Base-by-base conservation (phyloP, 176 grass and related monocot species). In the Alopecurus myosuroides region DNA sequence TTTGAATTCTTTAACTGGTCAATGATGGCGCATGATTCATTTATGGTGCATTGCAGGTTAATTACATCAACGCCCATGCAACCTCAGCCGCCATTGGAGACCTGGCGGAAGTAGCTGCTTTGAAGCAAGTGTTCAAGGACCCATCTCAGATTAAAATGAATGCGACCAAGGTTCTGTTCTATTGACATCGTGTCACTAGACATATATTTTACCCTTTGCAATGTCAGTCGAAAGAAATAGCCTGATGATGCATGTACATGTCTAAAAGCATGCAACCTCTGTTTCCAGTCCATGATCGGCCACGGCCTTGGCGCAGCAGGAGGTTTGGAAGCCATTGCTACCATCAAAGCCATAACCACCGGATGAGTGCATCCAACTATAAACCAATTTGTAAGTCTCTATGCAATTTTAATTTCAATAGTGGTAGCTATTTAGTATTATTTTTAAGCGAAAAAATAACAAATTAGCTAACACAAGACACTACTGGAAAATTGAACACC, bases 241-340 rank as follows among this genome's bases (percentile, higher is more conserved):
- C 39, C 39, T 40, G 4, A 9, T 40, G 39, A 9, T 40, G 39
- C 39, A 40, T 40, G 7, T 40, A 40, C 5, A 39, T 6, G 3
- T 39, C 37, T 39, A 39, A 39, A 39, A 40, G 39, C 39, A 40
- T 40, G 39, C 6, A 9, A 40, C 39, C 4, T 40, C 39, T 40
- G 39, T 45, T 72, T 73, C 3, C 41, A 73, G 70, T 73, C 70
- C 70, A 73, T 73, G 70, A 46, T 73, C 28, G 97, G 97, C 19
- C 97, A 99, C 76, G 94, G 97, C 79, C 91, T 99, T 82, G 97
- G 97, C 22, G 97, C 97, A 37, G 75, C 97, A 67, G 93, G 97
- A 8, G 93, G 89, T 44, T 83, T 99, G 78, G 97, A 99, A 84
- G 97, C 93, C 70, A 99, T 99, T 85, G 97, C 97, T 46, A 94